A percentile compares a stretch with the other conserved stretches of the same genome.
Conservation (phyloP, 257 asterid species). For the Lycium ferocissimum region DNA sequence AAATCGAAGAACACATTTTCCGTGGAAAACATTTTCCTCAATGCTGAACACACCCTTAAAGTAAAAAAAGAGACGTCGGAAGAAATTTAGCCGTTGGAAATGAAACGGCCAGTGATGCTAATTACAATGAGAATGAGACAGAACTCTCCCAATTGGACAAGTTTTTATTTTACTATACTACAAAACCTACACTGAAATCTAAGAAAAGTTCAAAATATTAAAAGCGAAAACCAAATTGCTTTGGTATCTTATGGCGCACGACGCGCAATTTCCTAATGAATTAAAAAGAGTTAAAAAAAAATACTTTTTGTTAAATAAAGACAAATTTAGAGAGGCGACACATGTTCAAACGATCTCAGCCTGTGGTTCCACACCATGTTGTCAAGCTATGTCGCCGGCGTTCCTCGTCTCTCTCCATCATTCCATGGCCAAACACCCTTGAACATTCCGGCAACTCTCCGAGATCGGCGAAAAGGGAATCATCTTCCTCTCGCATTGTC, state of each 20-base stretch:
- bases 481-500: conserved; percentile 85
- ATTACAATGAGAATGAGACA: conserved; percentile 61
- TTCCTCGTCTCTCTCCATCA: conserved; percentile 62
- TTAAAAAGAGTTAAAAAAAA: conserved; percentile 16
- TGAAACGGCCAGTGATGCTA: conserved; percentile 45
- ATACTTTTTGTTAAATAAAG: conserved; percentile 2
- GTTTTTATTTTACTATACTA: conserved; percentile 44
- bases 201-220: conserved; percentile 33
- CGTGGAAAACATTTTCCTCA: no score
- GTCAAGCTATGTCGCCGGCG: conserved; percentile 56
- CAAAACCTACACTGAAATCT: conserved; percentile 56
- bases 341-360: conserved; percentile 35
- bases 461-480: conserved; percentile 78
- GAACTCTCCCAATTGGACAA: conserved; percentile 42
- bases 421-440: conserved; percentile 70
- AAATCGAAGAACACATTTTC: no score
- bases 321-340: conserved; percentile 32
- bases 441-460: conserved; percentile 96
- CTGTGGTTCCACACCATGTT: conserved; percentile 55
- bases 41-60: not conserved
- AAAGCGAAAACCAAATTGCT: conserved; percentile 37
- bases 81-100: conserved; percentile 49
- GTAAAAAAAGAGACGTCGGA: not conserved
- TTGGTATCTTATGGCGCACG: conserved; percentile 48
- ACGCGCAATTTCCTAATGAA: conserved; percentile 36